Evolutionary conservation across 495 filamentous ascomycete genomes (phyloP), one percentile per base, ranked within the genome.

Genomic region (Aspergillus incahuasiensis): DNA sequence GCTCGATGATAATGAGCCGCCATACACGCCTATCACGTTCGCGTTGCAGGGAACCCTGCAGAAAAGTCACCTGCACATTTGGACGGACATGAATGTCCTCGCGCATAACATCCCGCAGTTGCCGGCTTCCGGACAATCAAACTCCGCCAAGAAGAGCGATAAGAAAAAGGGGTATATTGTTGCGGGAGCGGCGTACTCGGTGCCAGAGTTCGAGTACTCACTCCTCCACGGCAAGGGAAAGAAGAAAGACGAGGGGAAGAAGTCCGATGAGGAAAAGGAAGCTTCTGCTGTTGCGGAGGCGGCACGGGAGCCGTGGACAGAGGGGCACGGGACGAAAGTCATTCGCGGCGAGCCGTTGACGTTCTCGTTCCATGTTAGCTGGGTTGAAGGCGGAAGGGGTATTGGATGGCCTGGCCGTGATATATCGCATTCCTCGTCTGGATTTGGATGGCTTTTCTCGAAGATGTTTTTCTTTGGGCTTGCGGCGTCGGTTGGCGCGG

Each of bases 1-100:
- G 52, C 57, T 74, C n/a, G 67, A 71, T 16, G 67, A 76, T 19
- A 62, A 72, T 39, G 73, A 69, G 0, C 74, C 71, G 1, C 63
- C 73, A 5, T 86, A 84, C 61, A 86, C 80, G 5, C 85, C 85
- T 2, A 64, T 88, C 24, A 89, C 94, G 7, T 89, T 98, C 61
- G 90, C 91, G 9, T 74, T 98, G 19, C 84, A 91, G 42, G 94
- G 94, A 16, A 92, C 89, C 0, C 79, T 97, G 18, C 92, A 98
- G 66, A 78, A 85, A 28, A 88, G 84, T 63, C 94, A 98, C 67
- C 77, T 98, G 58, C 94, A 98, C 75, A 86, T 98, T 64, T 86
- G 85, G 67, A 91, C 91, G 8, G 81, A 86, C 57, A 79, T 98
- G 68, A 97, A 97, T 68, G 82, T 96, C 59, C 74, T 96, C 19